Base-by-base conservation (phyloP, 352 stramenopile genomes). In the Phytophthora kernoviae region DNA sequence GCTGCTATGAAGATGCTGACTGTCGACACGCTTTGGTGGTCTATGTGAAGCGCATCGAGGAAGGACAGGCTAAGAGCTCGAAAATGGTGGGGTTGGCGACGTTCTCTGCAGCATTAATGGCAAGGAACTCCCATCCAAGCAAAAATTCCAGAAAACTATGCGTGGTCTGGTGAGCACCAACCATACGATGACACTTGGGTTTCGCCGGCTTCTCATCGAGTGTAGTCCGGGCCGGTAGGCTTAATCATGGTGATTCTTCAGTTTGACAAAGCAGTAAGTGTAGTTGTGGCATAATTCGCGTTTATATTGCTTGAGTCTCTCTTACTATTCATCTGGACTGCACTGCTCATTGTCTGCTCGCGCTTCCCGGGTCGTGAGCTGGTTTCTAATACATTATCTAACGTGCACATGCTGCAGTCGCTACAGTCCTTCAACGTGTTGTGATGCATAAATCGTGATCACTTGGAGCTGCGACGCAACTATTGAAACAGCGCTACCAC, bases 81-180 rank as follows among this genome's bases (percentile, higher is more conserved):
- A 58, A 61, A n/a, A 54, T 81, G n/a, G 72, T 87, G 6, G 22
- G 39, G 1, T 66, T 10, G 77, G 77, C 2, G 77, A 87, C 21
- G 53, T 71, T 24, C 69, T 87, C 24, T 42, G 45, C 21, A 70
- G 54, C 24, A 59, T 87, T n/a, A 82, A 87, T 18, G 62, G 68
- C 4, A 54, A 58, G 42, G 46, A 57, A 9, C 49, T 87, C 6
- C 65, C 61, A 18, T 47, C 54, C 5, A 63, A 66, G 39, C 51
- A 56, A 18, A 58, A 61, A 24, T 79, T 84, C 44, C 60, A 77
- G 42, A 72, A 70, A 20, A 73, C 64, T 6, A 77, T 85, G 68
- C 58, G 44, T 5, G 44, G 18, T 22, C 59, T 86, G 21, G 52
- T 65, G 39, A 65, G 48, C n/a, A 47, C 41, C n/a, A 71, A 44